phyloP scores from a whole-genome alignment of 352 stramenopile species.

The Aphanomyces euteiches region DNA sequence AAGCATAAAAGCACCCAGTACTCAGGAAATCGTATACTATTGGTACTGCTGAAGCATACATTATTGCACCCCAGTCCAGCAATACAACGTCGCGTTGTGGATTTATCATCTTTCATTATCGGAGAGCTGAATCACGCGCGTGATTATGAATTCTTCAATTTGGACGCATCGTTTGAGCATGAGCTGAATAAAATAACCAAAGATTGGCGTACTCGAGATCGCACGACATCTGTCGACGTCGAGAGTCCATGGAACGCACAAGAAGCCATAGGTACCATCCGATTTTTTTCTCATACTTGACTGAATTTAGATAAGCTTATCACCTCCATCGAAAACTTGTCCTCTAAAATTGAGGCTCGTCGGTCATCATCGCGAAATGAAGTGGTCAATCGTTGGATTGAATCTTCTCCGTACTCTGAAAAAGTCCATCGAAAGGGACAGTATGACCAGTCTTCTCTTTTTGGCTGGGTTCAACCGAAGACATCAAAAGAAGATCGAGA shows the following conservation, averaged over 20 bases:
- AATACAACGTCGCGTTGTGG: conserved; percentile 22
- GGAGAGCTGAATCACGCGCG: conserved; percentile 5
- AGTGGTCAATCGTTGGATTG: not conserved
- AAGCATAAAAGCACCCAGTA: conserved; percentile 15
- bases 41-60: conserved; percentile 5
- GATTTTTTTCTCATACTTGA: not conserved
- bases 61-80: conserved; percentile 3
- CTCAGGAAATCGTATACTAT: conserved; percentile 11
- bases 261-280: not conserved
- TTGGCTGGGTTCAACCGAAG: not conserved
- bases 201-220: not conserved
- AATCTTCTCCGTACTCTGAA: not conserved
- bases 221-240: not conserved
- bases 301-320: not conserved
- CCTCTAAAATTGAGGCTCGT: not conserved
- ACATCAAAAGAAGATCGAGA: not conserved
- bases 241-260: not conserved
- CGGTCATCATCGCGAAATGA: not conserved
- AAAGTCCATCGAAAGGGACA: not conserved
- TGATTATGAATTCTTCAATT: not conserved
- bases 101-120: conserved; percentile 18
- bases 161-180: conserved; percentile 1
- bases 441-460: not conserved
- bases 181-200: not conserved
- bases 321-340: not conserved